Base-by-base conservation (phyloP, 2,329 filamentous ascomycete species). In the Biscogniauxia sp. region DNA sequence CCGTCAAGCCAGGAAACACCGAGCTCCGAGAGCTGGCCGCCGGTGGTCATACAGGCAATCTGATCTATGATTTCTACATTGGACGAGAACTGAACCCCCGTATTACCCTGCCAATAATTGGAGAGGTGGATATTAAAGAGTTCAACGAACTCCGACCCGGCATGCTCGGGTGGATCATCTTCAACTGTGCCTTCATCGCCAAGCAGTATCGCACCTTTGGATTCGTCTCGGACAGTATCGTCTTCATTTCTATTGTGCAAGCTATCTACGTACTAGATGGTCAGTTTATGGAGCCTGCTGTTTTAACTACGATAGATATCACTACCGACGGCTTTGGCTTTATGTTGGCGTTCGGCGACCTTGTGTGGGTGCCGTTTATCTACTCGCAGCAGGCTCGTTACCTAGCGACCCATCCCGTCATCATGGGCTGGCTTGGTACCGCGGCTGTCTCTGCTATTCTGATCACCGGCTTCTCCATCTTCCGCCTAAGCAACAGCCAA, bases 31-130 rank as follows among this genome's bases (percentile, higher is more conserved):
- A 95, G 74, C 83, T 98, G 7, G 93, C 93, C 0, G 85, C 86
- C 1, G 93, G 93, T 51, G 93, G 93, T 17, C 85, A 90, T 72
- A 88, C 87, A 1, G 93, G 93, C 60, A 97, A 96, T 75, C 79
- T 92, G 64, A 77, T 97, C 45, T 97, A 98, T 75, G 94, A 98
- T 77, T 98, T 92, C 87, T 98, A 93, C 78, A 97, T 98, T 66
- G 94, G 94, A 20, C 91, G 94, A 26, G 94, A 98, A 76, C 87
- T 98, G 62, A 98, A 98, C 77, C 94, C 94, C 2, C 91, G 93
- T 54, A 76, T 96, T 61, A 86, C 83, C 0, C 78, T 97, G 23
- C 93, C 93, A 1, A 75, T 96, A 54, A 82, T 97, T 65, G 92
- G 92, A 61, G 90, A 92, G 68, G 83, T 97, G 55, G 94, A 98